Evolutionary conservation across 148 eudicot species (phyloP).

Genomic region (Rhododendron ovatum): DNA sequence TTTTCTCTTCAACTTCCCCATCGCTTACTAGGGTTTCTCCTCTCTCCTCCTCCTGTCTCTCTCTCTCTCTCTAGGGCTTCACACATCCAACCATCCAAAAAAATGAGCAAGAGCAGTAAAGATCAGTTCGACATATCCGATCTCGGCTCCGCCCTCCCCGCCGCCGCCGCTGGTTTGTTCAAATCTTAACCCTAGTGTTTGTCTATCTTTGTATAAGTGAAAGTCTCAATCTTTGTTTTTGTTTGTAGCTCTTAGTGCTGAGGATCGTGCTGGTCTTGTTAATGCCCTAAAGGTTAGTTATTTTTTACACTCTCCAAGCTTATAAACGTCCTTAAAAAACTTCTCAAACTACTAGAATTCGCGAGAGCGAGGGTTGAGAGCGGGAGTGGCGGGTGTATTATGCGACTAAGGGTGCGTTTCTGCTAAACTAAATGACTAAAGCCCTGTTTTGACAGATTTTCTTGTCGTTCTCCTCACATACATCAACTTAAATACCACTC

Average conservation of each 20-base stretch:
- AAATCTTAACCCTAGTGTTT: not conserved
- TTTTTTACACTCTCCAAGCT: not conserved
- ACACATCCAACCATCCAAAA: not conserved
- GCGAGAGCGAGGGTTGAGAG: too few species aligned
- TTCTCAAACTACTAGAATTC: too few species aligned
- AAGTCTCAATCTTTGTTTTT: too few species aligned
- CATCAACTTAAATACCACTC: too few species aligned
- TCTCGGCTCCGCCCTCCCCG: constrained; percentile 64
- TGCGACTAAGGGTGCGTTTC: too few species aligned
- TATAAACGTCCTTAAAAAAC: too few species aligned
- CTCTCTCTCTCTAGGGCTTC: not conserved
- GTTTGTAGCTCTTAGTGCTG: constrained; percentile 45
- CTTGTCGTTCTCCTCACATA: too few species aligned
- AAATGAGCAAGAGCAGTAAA: constrained; percentile 49
- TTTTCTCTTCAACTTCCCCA: not conserved
- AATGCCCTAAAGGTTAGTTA: constrained; percentile 68
- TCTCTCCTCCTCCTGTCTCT: not conserved
- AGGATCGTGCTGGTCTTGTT: constrained; percentile 84
- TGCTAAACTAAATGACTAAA: too few species aligned
- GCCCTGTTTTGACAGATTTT: too few species aligned
- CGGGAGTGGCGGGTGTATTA: too few species aligned
- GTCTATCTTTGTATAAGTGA: not conserved
- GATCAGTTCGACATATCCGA: constrained; percentile 65
- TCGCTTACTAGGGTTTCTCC: not conserved
- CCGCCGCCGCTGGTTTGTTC: constrained; percentile 66